Evolutionary conservation across 2,329 filamentous ascomycete genomes (phyloP).

Genomic region (Epichloe sp.): DNA sequence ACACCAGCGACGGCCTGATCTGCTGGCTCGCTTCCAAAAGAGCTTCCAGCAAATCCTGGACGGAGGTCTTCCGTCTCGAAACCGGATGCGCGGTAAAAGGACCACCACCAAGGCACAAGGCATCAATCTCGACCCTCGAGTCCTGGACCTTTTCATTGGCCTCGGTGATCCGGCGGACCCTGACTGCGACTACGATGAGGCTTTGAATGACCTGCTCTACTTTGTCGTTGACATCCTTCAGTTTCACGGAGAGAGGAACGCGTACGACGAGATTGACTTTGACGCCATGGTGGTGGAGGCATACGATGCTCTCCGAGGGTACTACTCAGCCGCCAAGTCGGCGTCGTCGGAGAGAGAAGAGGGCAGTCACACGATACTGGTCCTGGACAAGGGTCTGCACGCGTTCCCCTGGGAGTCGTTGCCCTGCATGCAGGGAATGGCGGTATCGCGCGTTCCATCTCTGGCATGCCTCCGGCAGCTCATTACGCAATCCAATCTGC

Average conservation of each 20-base stretch:
- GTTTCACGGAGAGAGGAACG: slow-evolving; percentile 91
- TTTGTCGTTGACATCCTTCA: slow-evolving; percentile 94
- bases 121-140: slow-evolving; percentile 41
- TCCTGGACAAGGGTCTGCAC: slow-evolving; percentile 85
- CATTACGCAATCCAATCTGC: slow-evolving; percentile 39
- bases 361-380: slow-evolving; percentile 63
- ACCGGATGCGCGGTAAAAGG: slow-evolving; percentile 43
- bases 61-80: slow-evolving; percentile 74
- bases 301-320: slow-evolving; percentile 68
- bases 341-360: slow-evolving; percentile 25
- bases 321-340: slow-evolving; percentile 44
- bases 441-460: slow-evolving; percentile 80
- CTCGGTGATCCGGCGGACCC: slow-evolving; percentile 60
- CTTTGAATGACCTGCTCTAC: slow-evolving; percentile 83
- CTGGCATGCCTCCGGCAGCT: slow-evolving; percentile 69
- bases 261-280: slow-evolving; percentile 96
- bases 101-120: slow-evolving; percentile 30
- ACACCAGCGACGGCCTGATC: slow-evolving; percentile 44
- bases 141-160: slow-evolving; percentile 80
- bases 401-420: slow-evolving; percentile 93
- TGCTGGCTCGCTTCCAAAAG: slow-evolving; percentile 63
- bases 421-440: slow-evolving; percentile 65
- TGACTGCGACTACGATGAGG: slow-evolving; percentile 68
- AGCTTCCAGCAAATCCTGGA: slow-evolving; percentile 69
- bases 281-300: slow-evolving; percentile 83